phyloP scores from a whole-genome alignment of 192 early-diverging fungal species.

The Entophlyctis luteolus region DNA sequence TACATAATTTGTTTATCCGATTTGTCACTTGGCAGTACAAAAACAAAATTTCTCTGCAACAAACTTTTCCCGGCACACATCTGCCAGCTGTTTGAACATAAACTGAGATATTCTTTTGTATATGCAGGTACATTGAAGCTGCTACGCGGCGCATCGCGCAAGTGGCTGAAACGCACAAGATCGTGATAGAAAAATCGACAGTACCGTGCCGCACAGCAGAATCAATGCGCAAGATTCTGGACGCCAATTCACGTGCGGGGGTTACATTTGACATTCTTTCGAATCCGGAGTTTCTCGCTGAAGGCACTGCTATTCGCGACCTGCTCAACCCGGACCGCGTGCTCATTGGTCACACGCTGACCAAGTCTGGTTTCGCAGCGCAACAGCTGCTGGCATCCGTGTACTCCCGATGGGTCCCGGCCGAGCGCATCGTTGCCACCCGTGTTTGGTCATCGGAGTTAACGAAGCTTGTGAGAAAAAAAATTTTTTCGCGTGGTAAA shows the following conservation, averaged over 20 bases:
- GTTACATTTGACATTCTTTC: conserved; percentile 83
- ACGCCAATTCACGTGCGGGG: conserved; percentile 62
- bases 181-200: conserved; percentile 92
- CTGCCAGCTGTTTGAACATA: too few species aligned
- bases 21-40: too few species aligned
- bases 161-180: conserved; percentile 73
- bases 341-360: conserved; percentile 78
- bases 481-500: background rate
- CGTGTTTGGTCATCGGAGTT: conserved; percentile 93
- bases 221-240: conserved; percentile 77
- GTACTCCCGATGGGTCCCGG: conserved; percentile 82
- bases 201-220: conserved; percentile 90
- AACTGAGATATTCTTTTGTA: background rate
- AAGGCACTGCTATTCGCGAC: conserved; percentile 84
- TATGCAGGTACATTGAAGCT: conserved; percentile 66
- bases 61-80: too few species aligned
- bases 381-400: conserved; percentile 69
- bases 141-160: conserved; percentile 80
- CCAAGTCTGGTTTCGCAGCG: conserved; percentile 64
- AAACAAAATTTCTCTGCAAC: too few species aligned
- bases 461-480: conserved; percentile 69
- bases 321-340: conserved; percentile 84
- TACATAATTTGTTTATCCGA: too few species aligned
- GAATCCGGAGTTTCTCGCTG: conserved; percentile 94
- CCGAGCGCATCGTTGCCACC: conserved; percentile 81